Conservation (phyloP, 805 yeast genomes). For the Yueomyces sinensis region DNA sequence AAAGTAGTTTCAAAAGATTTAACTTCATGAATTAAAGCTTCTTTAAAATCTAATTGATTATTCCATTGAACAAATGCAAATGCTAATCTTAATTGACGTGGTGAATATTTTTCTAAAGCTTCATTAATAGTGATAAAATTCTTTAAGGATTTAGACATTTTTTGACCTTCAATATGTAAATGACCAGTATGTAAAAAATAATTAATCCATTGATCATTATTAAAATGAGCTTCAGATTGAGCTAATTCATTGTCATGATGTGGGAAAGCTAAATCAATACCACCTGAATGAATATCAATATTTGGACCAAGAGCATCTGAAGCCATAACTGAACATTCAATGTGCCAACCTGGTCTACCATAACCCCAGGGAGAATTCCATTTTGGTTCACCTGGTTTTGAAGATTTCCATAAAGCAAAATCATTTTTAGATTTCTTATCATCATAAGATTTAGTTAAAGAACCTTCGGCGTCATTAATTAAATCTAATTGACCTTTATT, state of each 20-base stretch:
- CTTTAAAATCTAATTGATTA: conserved; percentile 83
- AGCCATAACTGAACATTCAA: conserved; percentile 99
- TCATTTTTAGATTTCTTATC: conserved; percentile 70
- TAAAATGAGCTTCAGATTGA: conserved; percentile 87
- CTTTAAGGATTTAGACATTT: conserved; percentile 91
- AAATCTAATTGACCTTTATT: conserved; percentile 78
- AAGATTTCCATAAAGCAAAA: conserved; percentile 93
- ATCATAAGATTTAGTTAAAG: conserved; percentile 41
- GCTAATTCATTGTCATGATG: conserved; percentile 98
- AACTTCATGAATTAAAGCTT: conserved; percentile 62
- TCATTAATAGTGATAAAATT: conserved; percentile 91
- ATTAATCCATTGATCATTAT: conserved; percentile 89
- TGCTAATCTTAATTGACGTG: conserved; percentile 81
- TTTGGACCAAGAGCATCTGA: conserved; percentile 68
- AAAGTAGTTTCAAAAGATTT: conserved; percentile 60
- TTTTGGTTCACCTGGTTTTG: conserved; percentile 93
- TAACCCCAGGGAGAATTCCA: conserved; percentile 96
- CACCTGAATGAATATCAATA: conserved; percentile 95
- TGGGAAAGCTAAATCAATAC: conserved; percentile 94
- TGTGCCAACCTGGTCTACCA: conserved; percentile 99
- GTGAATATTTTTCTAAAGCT: conserved; percentile 55
- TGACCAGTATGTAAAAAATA: conserved; percentile 96
- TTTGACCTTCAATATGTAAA: conserved; percentile 95
- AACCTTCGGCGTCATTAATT: conserved; percentile 92
- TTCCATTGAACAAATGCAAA: conserved; percentile 92